Evolutionary conservation across 2,329 filamentous ascomycete species (phyloP), one percentile per base, ranked within the genome.

Genomic region (Aureobasidium subglaciale): DNA sequence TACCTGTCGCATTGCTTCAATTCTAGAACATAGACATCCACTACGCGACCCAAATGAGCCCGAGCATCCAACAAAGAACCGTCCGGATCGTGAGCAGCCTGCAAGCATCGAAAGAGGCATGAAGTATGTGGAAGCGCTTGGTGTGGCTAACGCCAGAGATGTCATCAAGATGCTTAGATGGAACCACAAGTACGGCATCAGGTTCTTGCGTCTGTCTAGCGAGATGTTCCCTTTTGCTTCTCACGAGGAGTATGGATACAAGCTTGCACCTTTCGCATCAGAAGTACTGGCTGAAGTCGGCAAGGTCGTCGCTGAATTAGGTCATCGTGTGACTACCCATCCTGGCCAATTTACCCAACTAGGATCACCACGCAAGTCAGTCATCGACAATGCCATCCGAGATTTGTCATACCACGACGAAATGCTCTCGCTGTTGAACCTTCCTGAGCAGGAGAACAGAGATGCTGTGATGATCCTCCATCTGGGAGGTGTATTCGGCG

Each of bases 221-320:
- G 92, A 96, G 63, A 96, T 96, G 88, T 97, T 97, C 61, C 92
- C 92, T 0, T 96, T 96, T 68, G 92, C 92, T 1, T 95, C 88
- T 61, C 92, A 97, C 65, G 79, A 81, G 22, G 86, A 89, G 59
- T 86, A 95, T 61, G 92, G 91, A 0, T 97, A 97, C 70, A 86
- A 83, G 62, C 77, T 97, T 11, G 85, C 84, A 0, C 86, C 88
- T 0, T 96, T 96, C 67, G 92, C 91, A 0, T 82, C 87, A 0
- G 85, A 90, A 13, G 83, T 81, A 0, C 75, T 97, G 9, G 85
- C 81, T 2, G 85, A 91, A 61, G 88, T 82, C 7, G 92, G 92
- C 1, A 84, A 75, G 63, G 82, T 95, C 2, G 85, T 89, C 5
- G 87, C 82, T 10, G 80, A 91, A 69, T 74, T 92, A 3, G 88